These are phyloP conservation scores for Diplogelasinospora grovesii DNA, from an alignment of 495 filamentous ascomycete genomes.

Conservation along the genomic window DNA sequence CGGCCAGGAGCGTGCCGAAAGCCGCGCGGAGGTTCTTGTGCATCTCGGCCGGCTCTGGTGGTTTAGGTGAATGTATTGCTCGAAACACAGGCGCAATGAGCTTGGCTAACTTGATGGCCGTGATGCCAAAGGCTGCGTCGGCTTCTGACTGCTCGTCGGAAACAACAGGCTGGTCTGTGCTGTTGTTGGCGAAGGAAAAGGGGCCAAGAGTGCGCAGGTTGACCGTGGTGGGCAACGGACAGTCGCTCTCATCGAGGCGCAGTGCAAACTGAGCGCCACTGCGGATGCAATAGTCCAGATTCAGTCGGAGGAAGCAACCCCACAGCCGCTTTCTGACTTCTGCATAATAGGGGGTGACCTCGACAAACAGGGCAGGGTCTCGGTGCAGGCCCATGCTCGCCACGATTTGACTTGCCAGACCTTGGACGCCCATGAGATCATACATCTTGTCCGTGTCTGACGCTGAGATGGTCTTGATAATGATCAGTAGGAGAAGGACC, in stretches of 20 bases:
- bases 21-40: conserved; percentile 3
- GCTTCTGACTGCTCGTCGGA: conserved; percentile 1
- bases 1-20: conserved; percentile 2
- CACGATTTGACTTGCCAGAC: conserved; percentile 12
- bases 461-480: conserved; percentile 15
- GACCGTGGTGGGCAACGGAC: conserved; percentile 7
- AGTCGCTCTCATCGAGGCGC: conserved; percentile 14
- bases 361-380: conserved; percentile 10
- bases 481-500: conserved; percentile 8
- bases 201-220: conserved; percentile 2
- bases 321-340: conserved; percentile 17
- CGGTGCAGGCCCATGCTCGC: conserved; percentile 18
- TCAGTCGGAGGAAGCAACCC: conserved; percentile 11
- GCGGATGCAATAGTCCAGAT: conserved; percentile 16
- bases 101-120: conserved; percentile 7
- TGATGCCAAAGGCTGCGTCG: conserved; percentile 9
- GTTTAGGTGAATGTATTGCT: conserved; percentile 6
- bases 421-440: conserved; percentile 12
- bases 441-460: conserved; percentile 19
- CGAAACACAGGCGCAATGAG: conserved; percentile 14
- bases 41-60: conserved; percentile 1
- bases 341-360: conserved; percentile 11
- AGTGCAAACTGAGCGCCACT: conserved; percentile 16
- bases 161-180: neutral
- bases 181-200: neutral